Evolutionary conservation across 305 asterid genomes (phyloP).

Genomic region (Euphrasia arctica): DNA sequence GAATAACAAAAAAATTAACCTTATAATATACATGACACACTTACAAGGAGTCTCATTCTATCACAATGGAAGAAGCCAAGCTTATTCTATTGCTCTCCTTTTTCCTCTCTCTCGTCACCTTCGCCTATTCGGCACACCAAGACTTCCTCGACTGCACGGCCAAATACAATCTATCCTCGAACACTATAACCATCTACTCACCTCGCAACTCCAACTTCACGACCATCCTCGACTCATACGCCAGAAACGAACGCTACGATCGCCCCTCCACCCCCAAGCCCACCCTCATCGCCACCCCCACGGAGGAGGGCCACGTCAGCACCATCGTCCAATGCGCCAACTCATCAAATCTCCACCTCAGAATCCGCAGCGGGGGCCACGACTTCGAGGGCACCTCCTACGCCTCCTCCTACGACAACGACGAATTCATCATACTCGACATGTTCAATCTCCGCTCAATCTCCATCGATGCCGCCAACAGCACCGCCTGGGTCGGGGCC

Average conservation of each 20-base stretch:
- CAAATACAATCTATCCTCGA: background rate
- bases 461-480: constrained; percentile 30
- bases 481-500: constrained; percentile 55
- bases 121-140: background rate
- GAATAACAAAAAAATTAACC: too few species aligned
- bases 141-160: background rate
- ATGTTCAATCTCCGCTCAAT: constrained; percentile 50
- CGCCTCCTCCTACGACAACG: constrained; percentile 24
- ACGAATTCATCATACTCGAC: constrained; percentile 42
- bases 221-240: background rate
- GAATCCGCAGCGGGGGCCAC: constrained; percentile 60
- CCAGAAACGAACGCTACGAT: background rate
- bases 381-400: constrained; percentile 56
- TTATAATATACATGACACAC: too few species aligned
- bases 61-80: background rate
- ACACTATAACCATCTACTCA: background rate
- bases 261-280: background rate
- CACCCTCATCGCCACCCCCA: background rate
- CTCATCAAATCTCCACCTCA: constrained; percentile 27
- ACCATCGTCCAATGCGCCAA: background rate
- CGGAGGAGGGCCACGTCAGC: background rate
- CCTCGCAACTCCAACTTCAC: background rate
- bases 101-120: background rate
- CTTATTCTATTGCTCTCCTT: background rate
- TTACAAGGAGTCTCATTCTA: too few species aligned